Conservation (phyloP, 176 grass and related monocot species). For the Pharus latifolius region DNA sequence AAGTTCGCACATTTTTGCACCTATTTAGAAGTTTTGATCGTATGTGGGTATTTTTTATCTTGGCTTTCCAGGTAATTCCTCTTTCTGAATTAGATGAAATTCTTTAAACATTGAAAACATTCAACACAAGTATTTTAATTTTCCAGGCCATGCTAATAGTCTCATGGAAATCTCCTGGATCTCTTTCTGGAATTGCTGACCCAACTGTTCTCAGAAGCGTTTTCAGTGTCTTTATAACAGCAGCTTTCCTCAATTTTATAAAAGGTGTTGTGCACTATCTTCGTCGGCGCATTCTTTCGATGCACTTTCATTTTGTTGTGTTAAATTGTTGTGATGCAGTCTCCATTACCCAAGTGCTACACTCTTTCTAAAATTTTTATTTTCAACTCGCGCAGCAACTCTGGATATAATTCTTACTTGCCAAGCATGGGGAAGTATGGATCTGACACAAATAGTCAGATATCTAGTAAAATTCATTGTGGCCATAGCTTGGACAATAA, state of each 20-base stretch:
- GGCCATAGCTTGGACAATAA: conserved; percentile 60
- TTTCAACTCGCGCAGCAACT: conserved; percentile 30
- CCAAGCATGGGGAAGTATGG: conserved; percentile 65
- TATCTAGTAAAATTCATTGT: conserved; percentile 55
- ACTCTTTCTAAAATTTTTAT: conserved; percentile 2
- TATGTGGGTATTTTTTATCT: conserved; percentile 64
- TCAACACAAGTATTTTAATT: conserved; percentile 2
- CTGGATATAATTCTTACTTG: conserved; percentile 59
- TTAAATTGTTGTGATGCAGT: conserved; percentile 1
- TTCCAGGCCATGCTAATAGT: conserved; percentile 67
- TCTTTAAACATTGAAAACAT: background rate
- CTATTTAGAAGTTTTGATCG: conserved; percentile 75
- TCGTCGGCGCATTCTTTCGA: background rate
- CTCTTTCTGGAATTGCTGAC: conserved; percentile 51
- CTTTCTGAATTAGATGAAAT: conserved; percentile 5
- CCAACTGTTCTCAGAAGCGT: conserved; percentile 54
- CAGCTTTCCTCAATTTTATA: conserved; percentile 60
- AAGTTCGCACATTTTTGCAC: conserved; percentile 64
- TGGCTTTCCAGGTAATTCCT: conserved; percentile 59
- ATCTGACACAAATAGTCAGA: conserved; percentile 48
- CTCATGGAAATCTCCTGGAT: conserved; percentile 62
- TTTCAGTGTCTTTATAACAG: conserved; percentile 67
- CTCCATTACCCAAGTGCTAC: background rate
- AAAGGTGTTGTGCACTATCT: conserved; percentile 38
- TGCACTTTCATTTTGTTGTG: background rate